These are phyloP conservation scores for Suaeda aralocaspica DNA, from an alignment of 148 eudicot genomes.

Conservation along the genomic window DNA sequence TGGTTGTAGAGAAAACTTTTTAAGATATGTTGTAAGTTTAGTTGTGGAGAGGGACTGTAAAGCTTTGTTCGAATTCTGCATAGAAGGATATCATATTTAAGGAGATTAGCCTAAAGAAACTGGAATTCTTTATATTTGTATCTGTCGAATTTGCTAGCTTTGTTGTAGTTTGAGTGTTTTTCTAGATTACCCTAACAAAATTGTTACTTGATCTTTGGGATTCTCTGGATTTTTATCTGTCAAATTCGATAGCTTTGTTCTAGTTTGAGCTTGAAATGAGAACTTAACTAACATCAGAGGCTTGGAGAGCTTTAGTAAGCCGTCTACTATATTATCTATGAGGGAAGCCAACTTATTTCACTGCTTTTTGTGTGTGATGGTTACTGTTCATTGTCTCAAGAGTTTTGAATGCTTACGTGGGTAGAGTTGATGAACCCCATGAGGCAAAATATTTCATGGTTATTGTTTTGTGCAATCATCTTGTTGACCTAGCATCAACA, in stretches of 20 bases:
- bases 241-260: neutral
- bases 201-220: too few relatives aligned
- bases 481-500: neutral
- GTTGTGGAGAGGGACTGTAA: neutral
- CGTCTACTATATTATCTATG: neutral
- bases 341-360: neutral
- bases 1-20: neutral
- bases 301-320: neutral
- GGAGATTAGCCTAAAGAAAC: neutral
- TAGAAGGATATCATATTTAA: neutral
- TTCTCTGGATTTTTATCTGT: neutral
- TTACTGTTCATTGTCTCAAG: neutral
- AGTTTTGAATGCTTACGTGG: neutral
- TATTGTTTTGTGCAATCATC: neutral
- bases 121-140: neutral
- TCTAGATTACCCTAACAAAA: neutral
- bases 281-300: too few relatives aligned
- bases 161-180: conserved; percentile 7
- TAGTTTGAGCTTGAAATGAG: neutral
- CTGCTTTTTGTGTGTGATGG: neutral
- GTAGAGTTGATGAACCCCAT: neutral
- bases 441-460: neutral
- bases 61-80: neutral
- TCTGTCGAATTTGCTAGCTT: neutral
- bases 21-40: neutral